Base-by-base conservation (phyloP, 148 eudicot species). In the Cornus controversa region DNA sequence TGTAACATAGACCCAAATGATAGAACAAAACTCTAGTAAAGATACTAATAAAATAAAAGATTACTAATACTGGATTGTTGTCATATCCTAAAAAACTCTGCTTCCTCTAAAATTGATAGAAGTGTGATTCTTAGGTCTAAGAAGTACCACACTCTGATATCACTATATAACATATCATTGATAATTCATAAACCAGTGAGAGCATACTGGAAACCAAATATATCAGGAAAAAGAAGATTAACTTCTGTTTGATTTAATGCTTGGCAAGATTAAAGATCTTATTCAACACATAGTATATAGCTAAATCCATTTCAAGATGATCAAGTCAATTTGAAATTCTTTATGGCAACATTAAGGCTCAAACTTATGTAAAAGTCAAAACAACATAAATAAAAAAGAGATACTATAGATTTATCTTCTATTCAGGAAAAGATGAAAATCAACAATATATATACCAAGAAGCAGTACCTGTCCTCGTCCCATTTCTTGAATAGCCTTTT, bases 381-480 rank as follows among this genome's bases (percentile, higher is more conserved):
- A 40, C 45, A 50, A 50, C 57, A 11, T 15, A 50, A 50, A 15
- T 50, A 50, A 11, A 50, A 50, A 13, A 50, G 57, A 50, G 13
- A 5, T 40, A 40, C 76, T 34, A 74, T n/a, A 31, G 23, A 34
- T 34, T 62, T 74, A 62, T 10, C 40, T 24, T 40, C 58, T 14
- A 15, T 23, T 13, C n/a, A 16, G 7, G 34, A 63, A 66, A 10
- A 13, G 57, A 50, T 50, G 57, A 50, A 50, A 50, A 50, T 50
- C 50, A 45, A 45, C 13, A 50, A 11, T 50, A 50, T 50, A 16
- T 50, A 50, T 13, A 58, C 34, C 28, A 70, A 67, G 18, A 73
- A 42, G 66, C 2, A 40, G 36, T 84, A 85, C 90, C 90, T 85
- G 87, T 40, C 91, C 89, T 57, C 86, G 79, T 36, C 91, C 91